Evolutionary conservation across 148 eudicot species (phyloP).

Genomic region (Pharnaceum exiguum): DNA sequence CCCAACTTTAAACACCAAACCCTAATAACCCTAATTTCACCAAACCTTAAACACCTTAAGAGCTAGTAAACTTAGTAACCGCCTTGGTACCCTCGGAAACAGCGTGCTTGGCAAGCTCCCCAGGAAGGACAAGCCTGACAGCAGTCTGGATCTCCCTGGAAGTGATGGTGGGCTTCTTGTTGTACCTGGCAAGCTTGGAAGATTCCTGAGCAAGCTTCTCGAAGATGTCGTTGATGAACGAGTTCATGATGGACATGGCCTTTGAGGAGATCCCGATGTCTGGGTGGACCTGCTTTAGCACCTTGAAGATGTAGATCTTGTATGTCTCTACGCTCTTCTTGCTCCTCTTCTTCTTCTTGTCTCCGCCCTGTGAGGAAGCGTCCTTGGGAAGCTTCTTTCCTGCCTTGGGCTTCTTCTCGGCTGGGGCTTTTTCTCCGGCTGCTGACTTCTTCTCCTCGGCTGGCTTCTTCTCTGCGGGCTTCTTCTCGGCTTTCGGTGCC

Average conservation of each 20-base stretch:
- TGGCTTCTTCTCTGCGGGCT: slow-evolving; percentile 42
- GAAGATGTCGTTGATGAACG: slow-evolving; percentile 54
- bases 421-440: slow-evolving; percentile 31
- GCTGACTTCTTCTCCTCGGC: slow-evolving; percentile 32
- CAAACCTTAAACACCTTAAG: slow-evolving; percentile 1
- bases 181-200: slow-evolving; percentile 39
- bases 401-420: slow-evolving; percentile 56
- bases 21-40: background rate
- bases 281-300: slow-evolving; percentile 54
- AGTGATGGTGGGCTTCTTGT: slow-evolving; percentile 50
- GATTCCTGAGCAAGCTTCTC: slow-evolving; percentile 58
- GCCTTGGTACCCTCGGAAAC: slow-evolving; percentile 55
- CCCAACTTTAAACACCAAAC: background rate
- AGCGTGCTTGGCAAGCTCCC: slow-evolving; percentile 49
- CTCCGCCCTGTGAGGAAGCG: slow-evolving; percentile 35
- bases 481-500: slow-evolving; percentile 51
- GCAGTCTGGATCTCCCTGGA: slow-evolving; percentile 52
- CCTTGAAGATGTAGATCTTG: slow-evolving; percentile 72
- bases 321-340: slow-evolving; percentile 59
- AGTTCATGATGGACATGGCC: slow-evolving; percentile 64
- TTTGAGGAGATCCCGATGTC: slow-evolving; percentile 61
- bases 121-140: slow-evolving; percentile 42
- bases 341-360: slow-evolving; percentile 56
- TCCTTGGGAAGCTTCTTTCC: slow-evolving; percentile 58
- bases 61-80: slow-evolving; percentile 44